phyloP scores from a whole-genome alignment of 2,329 filamentous ascomycete genomes.

The Sclerotinia spermophila region DNA sequence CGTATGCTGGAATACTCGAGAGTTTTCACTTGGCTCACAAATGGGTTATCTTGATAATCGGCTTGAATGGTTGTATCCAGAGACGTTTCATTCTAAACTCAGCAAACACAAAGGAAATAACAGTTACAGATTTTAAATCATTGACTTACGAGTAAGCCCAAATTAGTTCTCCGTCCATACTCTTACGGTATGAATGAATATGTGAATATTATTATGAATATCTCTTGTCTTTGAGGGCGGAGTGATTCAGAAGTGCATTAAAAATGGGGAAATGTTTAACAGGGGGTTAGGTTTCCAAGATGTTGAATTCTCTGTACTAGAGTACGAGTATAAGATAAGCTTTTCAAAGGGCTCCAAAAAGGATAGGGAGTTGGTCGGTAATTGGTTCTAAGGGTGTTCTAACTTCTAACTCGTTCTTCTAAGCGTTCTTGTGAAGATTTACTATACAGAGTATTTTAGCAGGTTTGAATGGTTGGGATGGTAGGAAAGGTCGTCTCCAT shows the following conservation, averaged over 20 bases:
- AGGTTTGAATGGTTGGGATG: background rate
- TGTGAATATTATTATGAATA: background rate
- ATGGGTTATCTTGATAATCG: background rate
- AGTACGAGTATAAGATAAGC: background rate
- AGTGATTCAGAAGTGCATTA: constrained; percentile 7
- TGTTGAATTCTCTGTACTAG: background rate
- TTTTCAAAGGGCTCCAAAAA: background rate
- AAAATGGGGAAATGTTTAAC: constrained; percentile 3
- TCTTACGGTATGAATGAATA: background rate
- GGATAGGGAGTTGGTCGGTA: background rate
- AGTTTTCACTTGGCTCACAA: background rate
- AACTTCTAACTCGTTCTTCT: background rate
- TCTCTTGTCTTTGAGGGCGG: background rate
- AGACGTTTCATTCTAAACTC: background rate
- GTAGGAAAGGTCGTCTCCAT: background rate
- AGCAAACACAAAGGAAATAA: background rate
- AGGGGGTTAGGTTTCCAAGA: background rate
- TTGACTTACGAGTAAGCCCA: background rate
- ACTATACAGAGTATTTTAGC: background rate
- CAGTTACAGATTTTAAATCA: background rate
- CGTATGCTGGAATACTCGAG: background rate
- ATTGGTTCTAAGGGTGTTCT: background rate
- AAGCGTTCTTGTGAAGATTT: background rate
- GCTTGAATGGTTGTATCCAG: background rate
- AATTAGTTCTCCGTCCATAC: background rate